phyloP scores from a whole-genome alignment of 2,329 filamentous ascomycete genomes.

The Dendryphion nanum region DNA sequence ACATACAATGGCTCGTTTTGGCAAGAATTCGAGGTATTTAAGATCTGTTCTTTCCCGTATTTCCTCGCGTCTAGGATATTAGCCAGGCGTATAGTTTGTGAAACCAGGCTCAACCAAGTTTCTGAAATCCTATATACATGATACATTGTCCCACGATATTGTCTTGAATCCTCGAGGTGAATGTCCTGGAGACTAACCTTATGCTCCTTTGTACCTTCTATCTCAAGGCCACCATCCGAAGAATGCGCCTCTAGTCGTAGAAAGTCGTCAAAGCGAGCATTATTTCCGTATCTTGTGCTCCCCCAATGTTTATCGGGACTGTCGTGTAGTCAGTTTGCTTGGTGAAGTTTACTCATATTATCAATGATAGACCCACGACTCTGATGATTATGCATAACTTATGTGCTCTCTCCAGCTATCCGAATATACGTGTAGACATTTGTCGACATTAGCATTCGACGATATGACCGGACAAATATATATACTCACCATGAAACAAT shows the following conservation, averaged over 20 bases:
- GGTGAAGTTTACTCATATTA: conserved; percentile 21
- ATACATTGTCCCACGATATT: conserved; percentile 35
- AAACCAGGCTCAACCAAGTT: conserved; percentile 45
- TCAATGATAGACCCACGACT: conserved; percentile 19
- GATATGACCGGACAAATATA: too few species aligned
- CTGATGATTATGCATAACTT: conserved; percentile 22
- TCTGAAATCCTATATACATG: conserved; percentile 46
- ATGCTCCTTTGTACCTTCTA: conserved; percentile 37
- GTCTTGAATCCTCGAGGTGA: conserved; percentile 27
- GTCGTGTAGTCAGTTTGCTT: neutral
- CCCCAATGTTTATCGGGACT: conserved; percentile 14
- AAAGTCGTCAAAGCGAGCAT: conserved; percentile 40
- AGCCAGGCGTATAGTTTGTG: conserved; percentile 45
- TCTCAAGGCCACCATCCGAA: conserved; percentile 40
- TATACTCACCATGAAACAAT: conserved; percentile 47
- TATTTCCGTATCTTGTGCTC: conserved; percentile 17
- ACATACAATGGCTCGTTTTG: conserved; percentile 13
- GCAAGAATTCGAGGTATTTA: conserved; percentile 12
- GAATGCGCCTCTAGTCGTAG: conserved; percentile 35
- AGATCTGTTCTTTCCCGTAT: conserved; percentile 8
- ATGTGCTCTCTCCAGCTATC: conserved; percentile 29
- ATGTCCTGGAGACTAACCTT: conserved; percentile 37
- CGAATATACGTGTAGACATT: conserved; percentile 25
- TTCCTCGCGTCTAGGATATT: conserved; percentile 27
- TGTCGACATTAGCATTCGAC: too few species aligned